These are phyloP conservation scores for Helianthus tuberosus DNA, from an alignment of 129 eudicot genomes.

Conservation along the genomic window DNA sequence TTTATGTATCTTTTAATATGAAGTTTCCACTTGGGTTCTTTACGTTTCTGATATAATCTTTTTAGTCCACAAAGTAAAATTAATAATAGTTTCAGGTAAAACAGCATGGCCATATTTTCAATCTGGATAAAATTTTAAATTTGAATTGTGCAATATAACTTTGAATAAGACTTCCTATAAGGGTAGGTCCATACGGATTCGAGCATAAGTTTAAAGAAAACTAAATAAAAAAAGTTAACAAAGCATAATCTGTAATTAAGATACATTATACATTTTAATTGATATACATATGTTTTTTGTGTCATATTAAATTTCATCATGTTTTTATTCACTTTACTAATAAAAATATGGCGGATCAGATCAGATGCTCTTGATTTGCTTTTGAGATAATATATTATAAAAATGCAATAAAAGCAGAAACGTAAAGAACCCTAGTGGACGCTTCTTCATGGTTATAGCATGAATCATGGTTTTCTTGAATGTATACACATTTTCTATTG, in stretches of 20 bases:
- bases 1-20: too few relatives aligned
- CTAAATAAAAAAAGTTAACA: background rate
- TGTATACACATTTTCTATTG: too few relatives aligned
- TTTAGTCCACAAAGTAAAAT: too few relatives aligned
- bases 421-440: constrained; percentile 18
- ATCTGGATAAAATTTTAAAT: background rate
- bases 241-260: background rate
- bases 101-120: background rate
- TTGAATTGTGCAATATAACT: background rate
- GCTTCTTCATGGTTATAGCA: constrained; percentile 13
- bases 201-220: constrained; percentile 20
- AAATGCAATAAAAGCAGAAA: background rate
- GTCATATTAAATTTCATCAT: background rate
- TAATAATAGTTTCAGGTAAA: too few relatives aligned
- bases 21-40: too few relatives aligned
- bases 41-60: too few relatives aligned
- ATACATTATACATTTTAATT: too few relatives aligned
- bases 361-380: constrained; percentile 34
- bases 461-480: background rate
- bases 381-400: background rate
- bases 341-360: background rate
- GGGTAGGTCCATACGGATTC: background rate
- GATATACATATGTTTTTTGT: constrained; percentile 7
- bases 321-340: background rate
- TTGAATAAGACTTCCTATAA: constrained; percentile 13